These are phyloP conservation scores for Bacidia gigantensis DNA, from an alignment of 495 filamentous ascomycete species.

Conservation along the genomic window DNA sequence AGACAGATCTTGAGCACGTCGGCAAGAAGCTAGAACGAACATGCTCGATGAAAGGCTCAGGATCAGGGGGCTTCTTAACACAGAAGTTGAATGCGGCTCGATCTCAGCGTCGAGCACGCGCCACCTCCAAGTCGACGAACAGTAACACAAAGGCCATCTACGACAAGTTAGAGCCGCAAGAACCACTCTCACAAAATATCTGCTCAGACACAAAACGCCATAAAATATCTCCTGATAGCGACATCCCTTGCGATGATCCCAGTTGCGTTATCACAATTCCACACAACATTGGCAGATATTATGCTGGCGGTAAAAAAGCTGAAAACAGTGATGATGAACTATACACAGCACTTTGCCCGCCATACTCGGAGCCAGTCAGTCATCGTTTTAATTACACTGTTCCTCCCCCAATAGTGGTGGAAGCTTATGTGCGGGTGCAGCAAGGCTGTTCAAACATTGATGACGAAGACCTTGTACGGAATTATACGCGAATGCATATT, in stretches of 20 bases:
- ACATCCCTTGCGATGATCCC: background rate
- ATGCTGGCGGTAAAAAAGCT: background rate
- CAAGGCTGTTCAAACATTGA: background rate
- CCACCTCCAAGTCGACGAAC: background rate
- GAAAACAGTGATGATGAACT: background rate
- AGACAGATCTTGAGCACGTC: background rate
- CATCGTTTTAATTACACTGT: conserved; percentile 2
- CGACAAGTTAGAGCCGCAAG: background rate
- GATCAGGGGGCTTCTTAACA: background rate
- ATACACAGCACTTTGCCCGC: background rate
- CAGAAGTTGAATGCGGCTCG: background rate
- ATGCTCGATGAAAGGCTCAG: background rate
- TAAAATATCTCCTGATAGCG: background rate
- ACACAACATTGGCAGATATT: conserved; percentile 4
- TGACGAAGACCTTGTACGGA: background rate
- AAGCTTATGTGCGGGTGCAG: background rate
- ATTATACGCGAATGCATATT: background rate
- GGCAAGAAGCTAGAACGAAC: background rate
- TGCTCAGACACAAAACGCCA: background rate
- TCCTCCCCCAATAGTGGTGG: background rate
- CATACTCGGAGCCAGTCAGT: background rate
- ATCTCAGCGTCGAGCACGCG: background rate
- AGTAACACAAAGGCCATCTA: background rate
- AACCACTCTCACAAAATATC: background rate
- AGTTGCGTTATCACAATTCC: background rate